phyloP scores from a whole-genome alignment of 805 yeast species.

The Maudiozyma saulgeensis region DNA sequence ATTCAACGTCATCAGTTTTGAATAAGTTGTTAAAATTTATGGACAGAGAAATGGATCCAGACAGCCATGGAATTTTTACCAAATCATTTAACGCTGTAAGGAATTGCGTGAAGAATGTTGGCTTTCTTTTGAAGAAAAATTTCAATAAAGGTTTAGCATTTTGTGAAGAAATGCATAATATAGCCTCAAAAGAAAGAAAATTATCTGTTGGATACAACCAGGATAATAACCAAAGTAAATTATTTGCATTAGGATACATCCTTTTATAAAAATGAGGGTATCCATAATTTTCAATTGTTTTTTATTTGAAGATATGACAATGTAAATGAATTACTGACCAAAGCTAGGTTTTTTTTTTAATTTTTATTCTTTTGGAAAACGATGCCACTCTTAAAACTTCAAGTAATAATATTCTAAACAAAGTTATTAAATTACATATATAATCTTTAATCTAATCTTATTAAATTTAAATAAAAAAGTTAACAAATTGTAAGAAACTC shows the following conservation, averaged over 20 bases:
- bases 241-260: slow-evolving; percentile 13
- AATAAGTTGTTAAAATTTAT: not conserved
- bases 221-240: slow-evolving; percentile 7
- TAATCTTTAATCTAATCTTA: too few species aligned
- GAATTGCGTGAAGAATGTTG: not conserved
- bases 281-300: not conserved
- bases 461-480: too few species aligned
- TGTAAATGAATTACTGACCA: too few species aligned
- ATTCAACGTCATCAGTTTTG: not conserved
- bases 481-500: too few species aligned
- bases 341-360: too few species aligned
- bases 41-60: slow-evolving; percentile 2
- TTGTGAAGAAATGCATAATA: not conserved
- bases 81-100: not conserved
- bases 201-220: not conserved
- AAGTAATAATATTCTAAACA: too few species aligned
- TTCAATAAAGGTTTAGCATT: not conserved
- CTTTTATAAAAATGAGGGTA: not conserved
- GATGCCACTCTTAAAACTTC: too few species aligned
- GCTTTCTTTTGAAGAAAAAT: not conserved
- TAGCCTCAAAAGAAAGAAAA: not conserved
- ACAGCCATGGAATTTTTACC: not conserved
- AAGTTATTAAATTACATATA: too few species aligned
- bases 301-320: too few species aligned
- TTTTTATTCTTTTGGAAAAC: too few species aligned